Base-by-base conservation (phyloP, 2,329 filamentous ascomycete species). In the Penicillium sp. region DNA sequence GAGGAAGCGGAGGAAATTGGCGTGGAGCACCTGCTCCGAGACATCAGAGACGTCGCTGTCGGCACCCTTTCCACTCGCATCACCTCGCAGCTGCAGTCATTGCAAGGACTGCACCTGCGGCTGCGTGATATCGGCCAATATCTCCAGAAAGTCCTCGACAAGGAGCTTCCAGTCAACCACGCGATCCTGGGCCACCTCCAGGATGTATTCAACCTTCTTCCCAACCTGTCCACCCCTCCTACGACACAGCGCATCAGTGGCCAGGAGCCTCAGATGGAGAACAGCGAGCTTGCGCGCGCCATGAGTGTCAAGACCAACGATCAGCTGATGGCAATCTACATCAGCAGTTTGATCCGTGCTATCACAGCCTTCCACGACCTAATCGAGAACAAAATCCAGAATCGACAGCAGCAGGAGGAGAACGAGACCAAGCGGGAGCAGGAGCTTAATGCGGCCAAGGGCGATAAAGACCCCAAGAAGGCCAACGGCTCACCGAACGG, bases 251-350 rank as follows among this genome's bases (percentile, higher is more conserved):
- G 81, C 41, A 76, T 81, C 5, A 85, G 86, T 39, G 81, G 79
- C 57, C 82, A 76, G 58, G 71, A 86, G 65, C 80, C 77, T 29
- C 76, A 75, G 43, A 73, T 79, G 12, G 84, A 87, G 64, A 90
- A 91, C 65, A 87, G 88, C 68, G 94, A 97, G 73, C 81, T 99
- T 49, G 88, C 91, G n/a, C 84, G 94, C 57, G 92, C 94, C 33
- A 96, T 99, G 91, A 95, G 90, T 76, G 85, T 96, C 78, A 99
- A 99, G 84, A 97, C 93, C 53, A 99, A 99, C 70, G 94, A 99
- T 73, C 94, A 99, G 78, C 84, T 99, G 60, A 96, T 99, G 89
- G 86, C 92, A 47, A 97, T 99, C 72, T 99, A 99, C 75, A 81
- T 99, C 49, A 95, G 90, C 77, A 95, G 90, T 78, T 79, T 97